These are phyloP conservation scores for Syncephalis fuscata DNA, from an alignment of 371 early-diverging fungal species.

Conservation along the genomic window DNA sequence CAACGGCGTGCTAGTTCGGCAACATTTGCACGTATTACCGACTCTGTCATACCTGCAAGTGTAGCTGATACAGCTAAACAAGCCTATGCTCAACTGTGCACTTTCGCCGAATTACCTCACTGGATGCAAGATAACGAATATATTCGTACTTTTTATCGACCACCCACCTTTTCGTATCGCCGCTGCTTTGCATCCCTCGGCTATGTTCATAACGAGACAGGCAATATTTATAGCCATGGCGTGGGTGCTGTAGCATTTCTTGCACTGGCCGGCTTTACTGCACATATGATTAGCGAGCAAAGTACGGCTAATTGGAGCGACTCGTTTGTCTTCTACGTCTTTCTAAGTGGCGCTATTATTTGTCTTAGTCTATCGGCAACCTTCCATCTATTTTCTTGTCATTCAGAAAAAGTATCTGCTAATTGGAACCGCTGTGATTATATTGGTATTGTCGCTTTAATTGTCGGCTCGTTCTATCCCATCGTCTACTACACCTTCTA, in stretches of 20 bases:
- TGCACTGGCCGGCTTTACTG: neutral
- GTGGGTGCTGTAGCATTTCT: constrained; percentile 1
- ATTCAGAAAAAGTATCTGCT: constrained; percentile 48
- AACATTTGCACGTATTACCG: too few species aligned
- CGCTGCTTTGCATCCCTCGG: constrained; percentile 57
- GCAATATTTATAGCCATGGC: constrained; percentile 15
- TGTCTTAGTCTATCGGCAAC: constrained; percentile 67
- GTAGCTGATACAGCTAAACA: too few species aligned
- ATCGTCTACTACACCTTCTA: constrained; percentile 24
- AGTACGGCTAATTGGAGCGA: constrained; percentile 27
- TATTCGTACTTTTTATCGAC: constrained; percentile 64
- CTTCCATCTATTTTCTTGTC: constrained; percentile 79
- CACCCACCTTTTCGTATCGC: constrained; percentile 46
- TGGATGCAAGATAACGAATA: constrained; percentile 62
- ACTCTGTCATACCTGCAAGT: too few species aligned
- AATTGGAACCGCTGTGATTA: constrained; percentile 81
- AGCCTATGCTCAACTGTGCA: constrained; percentile 5
- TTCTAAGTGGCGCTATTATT: constrained; percentile 45
- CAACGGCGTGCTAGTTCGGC: too few species aligned
- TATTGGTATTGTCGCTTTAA: constrained; percentile 76
- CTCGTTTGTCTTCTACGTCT: constrained; percentile 40
- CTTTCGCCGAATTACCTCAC: constrained; percentile 36
- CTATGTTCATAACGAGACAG: constrained; percentile 81
- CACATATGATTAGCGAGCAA: constrained; percentile 1
- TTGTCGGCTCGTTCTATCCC: constrained; percentile 21